Percentiles rank a stretch among this genome's conserved stretches.
phyloP scores from a whole-genome alignment of 2,329 filamentous ascomycete genomes.

The Cryphonectria japonica region DNA sequence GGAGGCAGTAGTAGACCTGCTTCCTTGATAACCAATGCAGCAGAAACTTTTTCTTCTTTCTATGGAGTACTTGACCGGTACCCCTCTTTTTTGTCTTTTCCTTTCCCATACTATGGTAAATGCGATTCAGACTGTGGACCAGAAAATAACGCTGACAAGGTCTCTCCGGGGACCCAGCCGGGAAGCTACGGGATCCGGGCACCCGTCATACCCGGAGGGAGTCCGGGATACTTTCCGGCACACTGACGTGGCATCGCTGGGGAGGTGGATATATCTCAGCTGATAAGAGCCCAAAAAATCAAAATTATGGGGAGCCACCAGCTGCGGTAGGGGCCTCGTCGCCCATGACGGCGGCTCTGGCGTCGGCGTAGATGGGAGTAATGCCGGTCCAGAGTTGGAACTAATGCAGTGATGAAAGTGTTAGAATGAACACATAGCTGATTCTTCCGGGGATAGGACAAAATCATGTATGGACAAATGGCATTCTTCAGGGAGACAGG shows the following conservation, averaged over 20 bases:
- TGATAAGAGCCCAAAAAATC: not conserved
- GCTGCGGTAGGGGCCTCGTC: slow-evolving; percentile 31
- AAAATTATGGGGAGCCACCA: not conserved
- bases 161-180: not conserved
- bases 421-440: slow-evolving; percentile 33
- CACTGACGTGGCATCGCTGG: not conserved
- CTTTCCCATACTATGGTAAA: not conserved
- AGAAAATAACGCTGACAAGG: not conserved
- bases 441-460: not conserved
- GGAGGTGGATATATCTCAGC: not conserved
- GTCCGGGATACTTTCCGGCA: not conserved
- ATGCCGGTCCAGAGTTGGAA: slow-evolving; percentile 88
- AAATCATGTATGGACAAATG: not conserved
- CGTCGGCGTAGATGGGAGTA: slow-evolving; percentile 70
- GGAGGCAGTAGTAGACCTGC: not conserved
- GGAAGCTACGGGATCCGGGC: not conserved
- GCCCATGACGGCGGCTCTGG: slow-evolving; percentile 62
- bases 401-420: slow-evolving; percentile 43
- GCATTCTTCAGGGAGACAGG: not conserved
- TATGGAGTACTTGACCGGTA: not conserved
- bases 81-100: not conserved
- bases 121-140: not conserved
- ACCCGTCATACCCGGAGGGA: not conserved
- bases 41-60: not conserved
- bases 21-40: not conserved